phyloP scores from a whole-genome alignment of 805 yeast genomes.

The Saccharomyces jurei region DNA sequence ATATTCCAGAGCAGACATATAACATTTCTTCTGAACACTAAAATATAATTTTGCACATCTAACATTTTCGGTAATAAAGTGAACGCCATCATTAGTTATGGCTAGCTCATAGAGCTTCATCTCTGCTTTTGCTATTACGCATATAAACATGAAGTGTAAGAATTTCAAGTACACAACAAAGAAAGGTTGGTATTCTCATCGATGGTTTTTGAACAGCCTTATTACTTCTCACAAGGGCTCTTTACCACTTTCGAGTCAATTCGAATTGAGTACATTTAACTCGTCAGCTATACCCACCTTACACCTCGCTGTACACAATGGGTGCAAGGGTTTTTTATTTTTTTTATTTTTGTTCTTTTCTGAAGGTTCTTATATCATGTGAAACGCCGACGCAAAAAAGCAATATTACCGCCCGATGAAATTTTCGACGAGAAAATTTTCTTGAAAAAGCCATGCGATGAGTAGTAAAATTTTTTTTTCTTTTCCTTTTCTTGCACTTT shows the following conservation, averaged over 20 bases:
- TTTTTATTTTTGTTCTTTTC: background rate
- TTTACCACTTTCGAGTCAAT: background rate
- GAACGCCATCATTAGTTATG: background rate
- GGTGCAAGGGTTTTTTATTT: background rate
- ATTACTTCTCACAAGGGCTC: too few relatives aligned
- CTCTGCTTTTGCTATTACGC: too few relatives aligned
- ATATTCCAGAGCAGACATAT: background rate
- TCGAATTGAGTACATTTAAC: too few relatives aligned
- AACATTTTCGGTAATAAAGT: too few relatives aligned
- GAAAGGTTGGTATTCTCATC: too few relatives aligned
- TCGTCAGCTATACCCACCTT: background rate
- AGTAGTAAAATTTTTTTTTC: background rate
- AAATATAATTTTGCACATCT: background rate
- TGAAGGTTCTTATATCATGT: background rate
- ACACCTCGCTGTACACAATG: background rate
- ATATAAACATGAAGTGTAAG: too few relatives aligned
- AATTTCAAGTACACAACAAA: too few relatives aligned
- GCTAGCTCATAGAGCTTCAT: background rate
- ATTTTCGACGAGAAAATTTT: background rate
- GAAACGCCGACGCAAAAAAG: background rate
- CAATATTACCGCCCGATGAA: background rate
- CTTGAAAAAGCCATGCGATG: background rate
- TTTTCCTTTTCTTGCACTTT: background rate
- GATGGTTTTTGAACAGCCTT: too few relatives aligned
- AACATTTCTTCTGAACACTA: background rate